phyloP scores from a whole-genome alignment of 2,329 filamentous ascomycete genomes.

The Beauveria varroae region DNA sequence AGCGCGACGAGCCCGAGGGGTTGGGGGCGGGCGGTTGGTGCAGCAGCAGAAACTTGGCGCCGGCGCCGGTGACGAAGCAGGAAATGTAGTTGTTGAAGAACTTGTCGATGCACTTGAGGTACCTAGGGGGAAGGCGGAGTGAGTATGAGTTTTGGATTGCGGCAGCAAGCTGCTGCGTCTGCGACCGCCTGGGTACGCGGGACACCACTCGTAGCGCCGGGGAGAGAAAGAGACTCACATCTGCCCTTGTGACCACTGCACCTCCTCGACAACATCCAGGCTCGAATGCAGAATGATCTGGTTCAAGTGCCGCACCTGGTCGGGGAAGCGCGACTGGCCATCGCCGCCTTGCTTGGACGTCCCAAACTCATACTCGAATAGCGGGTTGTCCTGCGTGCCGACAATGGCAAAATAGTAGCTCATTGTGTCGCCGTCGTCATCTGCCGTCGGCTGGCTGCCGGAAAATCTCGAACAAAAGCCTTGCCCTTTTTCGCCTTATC shows the following conservation, averaged over 20 bases:
- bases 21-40: conserved; percentile 59
- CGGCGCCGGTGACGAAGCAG: conserved; percentile 87
- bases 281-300: conserved; percentile 95
- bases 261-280: conserved; percentile 90
- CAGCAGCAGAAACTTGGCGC: conserved; percentile 88
- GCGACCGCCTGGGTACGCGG: no score
- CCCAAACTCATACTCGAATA: conserved; percentile 96
- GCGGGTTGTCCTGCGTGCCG: conserved; percentile 87
- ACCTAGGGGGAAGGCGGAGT: conserved; percentile 45
- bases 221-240: conserved; percentile 49
- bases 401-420: conserved; percentile 98
- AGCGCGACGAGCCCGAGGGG: conserved; percentile 40
- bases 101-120: conserved; percentile 92
- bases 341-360: conserved; percentile 95
- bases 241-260: conserved; percentile 82
- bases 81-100: conserved; percentile 96
- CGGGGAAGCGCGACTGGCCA: conserved; percentile 79
- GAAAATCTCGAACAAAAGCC: neutral
- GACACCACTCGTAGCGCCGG: no score
- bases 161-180: neutral
- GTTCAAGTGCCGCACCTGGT: conserved; percentile 87
- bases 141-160: neutral
- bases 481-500: neutral
- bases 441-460: neutral
- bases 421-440: conserved; percentile 44